Base-by-base conservation (phyloP, 2,329 filamentous ascomycete genomes). In the Cladobotryum protrusum region DNA sequence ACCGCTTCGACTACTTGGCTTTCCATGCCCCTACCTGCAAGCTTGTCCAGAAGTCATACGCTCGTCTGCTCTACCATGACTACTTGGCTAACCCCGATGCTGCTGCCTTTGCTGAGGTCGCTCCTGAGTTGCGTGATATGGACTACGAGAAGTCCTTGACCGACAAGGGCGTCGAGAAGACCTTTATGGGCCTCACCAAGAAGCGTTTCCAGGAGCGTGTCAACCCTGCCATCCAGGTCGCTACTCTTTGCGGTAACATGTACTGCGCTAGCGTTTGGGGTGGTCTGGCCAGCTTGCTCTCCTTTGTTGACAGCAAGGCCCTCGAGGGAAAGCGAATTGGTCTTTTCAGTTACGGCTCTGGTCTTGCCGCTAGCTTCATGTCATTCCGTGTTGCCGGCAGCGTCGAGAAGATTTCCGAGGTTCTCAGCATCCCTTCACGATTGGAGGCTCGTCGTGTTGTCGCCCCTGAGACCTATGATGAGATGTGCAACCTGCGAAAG, bases 11-110 rank as follows among this genome's bases (percentile, higher is more conserved):
- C 71, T 88, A 89, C 74, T 71, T 93, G 66, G 71, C 83, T 53
- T 93, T 91, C 82, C 88, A 93, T 70, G 79, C 88, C 15, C 88
- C 88, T 37, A 92, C 84, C 56, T 93, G 88, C 85, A 93, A 93
- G 76, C 78, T 90, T 51, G 88, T 93, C 54, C 76, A 86, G 65
- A 93, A 93, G 75, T 90, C 86, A 15, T 93, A 90, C 66, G 88
- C 81, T 53, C 86, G 88, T 58, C 77, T 93, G 57, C 76, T 92
- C 51, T 93, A 93, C 79, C 89, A 92, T 67, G 88, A 93, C 73
- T 93, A 86, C 76, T 77, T 92, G 34, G 73, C 74, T 67, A 78
- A 89, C 68, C 81, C 87, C 43, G 76, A 82, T 55, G 75, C 78
- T 68, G 70, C 83, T 43, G 76, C 76, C 49, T 93, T 92, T 63